These are phyloP conservation scores for Eucalyptus globulus DNA, from an alignment of 345 rosid genomes.

Conservation along the genomic window DNA sequence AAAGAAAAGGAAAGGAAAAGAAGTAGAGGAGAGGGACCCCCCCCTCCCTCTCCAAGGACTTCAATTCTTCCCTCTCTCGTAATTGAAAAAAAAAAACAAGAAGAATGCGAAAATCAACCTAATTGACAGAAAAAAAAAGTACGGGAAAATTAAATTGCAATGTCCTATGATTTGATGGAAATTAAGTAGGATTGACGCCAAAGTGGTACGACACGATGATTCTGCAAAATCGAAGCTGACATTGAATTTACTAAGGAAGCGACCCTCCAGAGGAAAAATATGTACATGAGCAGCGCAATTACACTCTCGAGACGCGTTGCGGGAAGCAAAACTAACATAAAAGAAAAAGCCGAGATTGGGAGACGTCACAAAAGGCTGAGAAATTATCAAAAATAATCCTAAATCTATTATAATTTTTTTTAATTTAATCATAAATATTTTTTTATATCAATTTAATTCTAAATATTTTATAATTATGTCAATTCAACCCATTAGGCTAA, in stretches of 20 bases:
- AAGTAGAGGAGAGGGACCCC: not conserved
- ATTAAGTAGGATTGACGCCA: not conserved
- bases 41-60: no score
- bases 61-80: not conserved
- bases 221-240: no score
- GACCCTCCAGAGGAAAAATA: not conserved
- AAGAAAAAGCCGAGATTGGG: not conserved
- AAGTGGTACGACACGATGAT: not conserved
- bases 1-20: not conserved
- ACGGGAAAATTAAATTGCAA: not conserved
- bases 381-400: no score
- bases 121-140: not conserved
- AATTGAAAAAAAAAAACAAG: no score
- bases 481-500: rapidly evolving
- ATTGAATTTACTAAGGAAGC: not conserved
- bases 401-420: no score
- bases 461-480: no score
- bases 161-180: not conserved
- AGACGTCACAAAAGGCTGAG: not conserved
- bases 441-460: no score
- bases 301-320: not conserved
- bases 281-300: not conserved
- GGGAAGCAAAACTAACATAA: not conserved
- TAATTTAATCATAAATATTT: rapidly evolving
- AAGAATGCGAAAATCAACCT: not conserved